Evolutionary conservation across 2,329 filamentous ascomycete species (phyloP), one percentile per base, ranked within the genome.

Genomic region (Drechslerella coelobrocha): DNA sequence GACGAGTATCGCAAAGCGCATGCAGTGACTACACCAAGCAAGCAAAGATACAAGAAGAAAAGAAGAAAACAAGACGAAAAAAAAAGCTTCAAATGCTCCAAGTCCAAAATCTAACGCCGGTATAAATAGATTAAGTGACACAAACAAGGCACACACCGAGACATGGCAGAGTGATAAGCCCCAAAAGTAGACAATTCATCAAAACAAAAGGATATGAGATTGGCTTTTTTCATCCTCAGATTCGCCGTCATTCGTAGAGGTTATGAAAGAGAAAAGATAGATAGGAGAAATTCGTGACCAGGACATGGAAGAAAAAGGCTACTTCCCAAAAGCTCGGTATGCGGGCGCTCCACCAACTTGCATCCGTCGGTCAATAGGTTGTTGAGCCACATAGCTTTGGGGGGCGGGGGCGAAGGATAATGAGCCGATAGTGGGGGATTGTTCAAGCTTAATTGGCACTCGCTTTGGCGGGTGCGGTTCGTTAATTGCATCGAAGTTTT

Each of bases 381-480:
- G 65, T 27, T 69, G 65, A 7, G 51, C 27, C 10, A 61, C 50
- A 21, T 61, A 69, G 37, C 41, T 62, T 48, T 56, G 65, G n/a
- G 65, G 27, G 47, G 27, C 47, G 23, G 57, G 57, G 21, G 39
- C 65, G 23, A 69, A 69, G 17, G 65, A 62, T 7, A 69, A 37
- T 21, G 65, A 69, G 21, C 65, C 62, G 34, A 69, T 69, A 12
- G 65, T 69, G 12, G 65, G 65, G n/a, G 65, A 69, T 37, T 69
- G 65, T 41, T 69, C 65, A 19, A 69, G 37, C 43, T 69, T 69
- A 27, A 69, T 69, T 29, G 65, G 57, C 29, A 69, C 65, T n/a
- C 63, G 63, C 31, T 68, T 68, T n/a, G 17, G 41, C 41, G 45
- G 41, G 7, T 43, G 50, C 29, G 63, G 51, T 31, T 68, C 63